phyloP scores from a whole-genome alignment of 1,284 basidiomycete species.

The Sporisorium reilianum region DNA sequence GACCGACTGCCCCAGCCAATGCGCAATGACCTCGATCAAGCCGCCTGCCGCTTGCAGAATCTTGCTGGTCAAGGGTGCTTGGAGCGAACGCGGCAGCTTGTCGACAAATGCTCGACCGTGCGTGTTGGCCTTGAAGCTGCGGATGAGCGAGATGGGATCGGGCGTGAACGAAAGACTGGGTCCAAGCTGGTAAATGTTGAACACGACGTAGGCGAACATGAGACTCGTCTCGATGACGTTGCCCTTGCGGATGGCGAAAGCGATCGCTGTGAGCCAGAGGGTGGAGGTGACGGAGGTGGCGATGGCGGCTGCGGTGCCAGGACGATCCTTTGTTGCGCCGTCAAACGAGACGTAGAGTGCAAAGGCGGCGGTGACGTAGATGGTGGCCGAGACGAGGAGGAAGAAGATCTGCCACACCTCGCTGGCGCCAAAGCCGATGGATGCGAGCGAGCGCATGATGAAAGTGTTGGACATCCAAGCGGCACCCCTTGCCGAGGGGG shows the following conservation, averaged over 20 bases:
- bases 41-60: slow-evolving; percentile 43
- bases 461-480: slow-evolving; percentile 44
- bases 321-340: slow-evolving; percentile 57
- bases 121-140: slow-evolving; percentile 61
- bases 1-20: slow-evolving; percentile 55
- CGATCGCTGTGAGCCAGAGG: slow-evolving; percentile 67
- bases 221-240: slow-evolving; percentile 68
- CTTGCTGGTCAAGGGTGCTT: slow-evolving; percentile 34
- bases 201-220: slow-evolving; percentile 67
- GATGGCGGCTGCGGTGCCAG: slow-evolving; percentile 61
- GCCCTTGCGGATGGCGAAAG: slow-evolving; percentile 65
- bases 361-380: slow-evolving; percentile 63
- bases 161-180: slow-evolving; percentile 59
- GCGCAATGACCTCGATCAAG: slow-evolving; percentile 52
- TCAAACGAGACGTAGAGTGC: slow-evolving; percentile 65
- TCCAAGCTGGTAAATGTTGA: slow-evolving; percentile 66
- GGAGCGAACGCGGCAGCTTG: slow-evolving; percentile 28
- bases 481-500: slow-evolving; percentile 14
- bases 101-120: slow-evolving; percentile 42
- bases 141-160: slow-evolving; percentile 65
- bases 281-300: slow-evolving; percentile 62
- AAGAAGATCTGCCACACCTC: slow-evolving; percentile 68
- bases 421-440: slow-evolving; percentile 59
- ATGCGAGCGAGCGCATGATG: slow-evolving; percentile 52
- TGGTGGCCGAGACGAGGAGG: slow-evolving; percentile 61